Conservation (phyloP, 495 filamentous ascomycete genomes). For the Aspergillus bertholletiae region DNA sequence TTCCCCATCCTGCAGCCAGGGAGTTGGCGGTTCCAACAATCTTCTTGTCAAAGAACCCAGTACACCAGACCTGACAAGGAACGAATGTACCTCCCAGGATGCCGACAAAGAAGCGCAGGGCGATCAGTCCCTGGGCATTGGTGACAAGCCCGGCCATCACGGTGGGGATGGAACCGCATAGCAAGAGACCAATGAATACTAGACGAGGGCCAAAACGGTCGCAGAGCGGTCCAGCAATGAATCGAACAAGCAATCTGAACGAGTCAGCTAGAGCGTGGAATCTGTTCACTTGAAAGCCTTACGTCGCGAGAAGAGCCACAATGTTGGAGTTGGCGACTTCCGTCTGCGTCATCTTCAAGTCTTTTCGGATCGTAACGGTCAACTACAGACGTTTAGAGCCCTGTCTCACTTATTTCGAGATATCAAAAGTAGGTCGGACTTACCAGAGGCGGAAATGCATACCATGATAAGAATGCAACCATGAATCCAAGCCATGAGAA, state of each 20-base stretch:
- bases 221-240: constrained; percentile 80
- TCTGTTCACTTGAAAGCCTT: constrained; percentile 23
- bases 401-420: background rate
- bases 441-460: constrained; percentile 79
- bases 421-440: constrained; percentile 20
- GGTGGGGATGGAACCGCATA: constrained; percentile 77
- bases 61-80: constrained; percentile 95
- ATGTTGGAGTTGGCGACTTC: constrained; percentile 92
- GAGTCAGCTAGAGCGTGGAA: constrained; percentile 12
- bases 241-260: constrained; percentile 67
- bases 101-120: constrained; percentile 86
- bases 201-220: constrained; percentile 79
- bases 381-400: constrained; percentile 45
- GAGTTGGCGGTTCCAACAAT: constrained; percentile 90
- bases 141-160: constrained; percentile 76
- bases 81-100: constrained; percentile 91
- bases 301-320: constrained; percentile 82
- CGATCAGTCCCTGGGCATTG: constrained; percentile 65
- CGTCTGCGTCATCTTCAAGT: constrained; percentile 65
- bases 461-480: constrained; percentile 91
- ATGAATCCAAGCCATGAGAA: constrained; percentile 96
- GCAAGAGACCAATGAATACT: constrained; percentile 72
- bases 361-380: constrained; percentile 70
- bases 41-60: constrained; percentile 94
- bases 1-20: constrained; percentile 81